Percentiles rank a stretch among this genome's conserved stretches.
Conservation (phyloP, 148 eudicot genomes). For the Rhododendron simsii region DNA sequence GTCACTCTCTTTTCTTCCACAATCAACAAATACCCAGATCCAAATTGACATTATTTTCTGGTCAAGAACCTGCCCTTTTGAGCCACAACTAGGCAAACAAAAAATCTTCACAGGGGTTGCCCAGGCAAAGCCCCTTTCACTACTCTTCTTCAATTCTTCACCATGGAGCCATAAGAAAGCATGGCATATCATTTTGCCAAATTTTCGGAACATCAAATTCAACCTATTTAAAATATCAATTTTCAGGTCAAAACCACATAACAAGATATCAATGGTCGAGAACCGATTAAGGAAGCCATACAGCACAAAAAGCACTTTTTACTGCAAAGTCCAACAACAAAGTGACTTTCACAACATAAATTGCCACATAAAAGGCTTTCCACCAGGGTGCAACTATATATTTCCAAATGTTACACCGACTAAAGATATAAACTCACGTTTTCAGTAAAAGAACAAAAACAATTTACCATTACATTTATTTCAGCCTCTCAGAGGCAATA, state of each 20-base stretch:
- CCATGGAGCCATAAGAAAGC: neutral
- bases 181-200: neutral
- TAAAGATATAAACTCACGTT: neutral
- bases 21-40: no score
- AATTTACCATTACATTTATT: conserved; percentile 2
- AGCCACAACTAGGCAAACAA: neutral
- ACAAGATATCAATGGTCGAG: neutral
- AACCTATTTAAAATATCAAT: neutral
- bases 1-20: no score
- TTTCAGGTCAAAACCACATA: neutral
- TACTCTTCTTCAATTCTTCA: neutral
- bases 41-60: no score
- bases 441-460: neutral
- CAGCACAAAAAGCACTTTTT: neutral
- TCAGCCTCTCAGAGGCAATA: neutral
- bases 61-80: neutral
- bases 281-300: neutral
- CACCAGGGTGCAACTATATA: neutral
- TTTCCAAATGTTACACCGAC: neutral
- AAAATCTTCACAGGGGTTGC: neutral
- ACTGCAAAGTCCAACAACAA: neutral
- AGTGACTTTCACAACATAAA: neutral
- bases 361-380: neutral
- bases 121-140: neutral
- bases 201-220: neutral